Evolutionary conservation across 495 filamentous ascomycete species (phyloP), one percentile per base, ranked within the genome.

Genomic region (Podospora fimiseda): DNA sequence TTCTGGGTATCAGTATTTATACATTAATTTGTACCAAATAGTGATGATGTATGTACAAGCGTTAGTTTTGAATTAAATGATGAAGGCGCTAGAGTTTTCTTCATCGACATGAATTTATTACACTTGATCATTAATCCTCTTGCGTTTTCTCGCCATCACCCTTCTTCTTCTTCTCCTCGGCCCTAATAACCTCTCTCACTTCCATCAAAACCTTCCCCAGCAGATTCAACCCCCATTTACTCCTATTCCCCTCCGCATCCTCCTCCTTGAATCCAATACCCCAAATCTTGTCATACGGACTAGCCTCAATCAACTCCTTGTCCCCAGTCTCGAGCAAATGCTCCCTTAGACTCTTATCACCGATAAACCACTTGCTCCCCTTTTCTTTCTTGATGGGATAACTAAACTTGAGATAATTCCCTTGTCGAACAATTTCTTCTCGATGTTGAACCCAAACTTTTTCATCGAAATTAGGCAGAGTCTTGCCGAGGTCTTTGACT

Each of bases 141-240:
- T 33, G 6, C 5, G 27, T 5, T 11, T 33, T 33, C 27, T 11
- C 19, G 16, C 52, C 27, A 11, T 20, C 37, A 48, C 36, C 43
- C 9, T 30, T 53, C 41, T 61, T 52, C 59, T 62, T 54, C 55
- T 67, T 60, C 27, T 78, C 61, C 59, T 69, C 72, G 22, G 60
- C 59, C 56, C 75, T 67, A 22, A 82, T 72, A 57, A 68, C 55
- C 65, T 73, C 75, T 55, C 82, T 60, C 30, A 68, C 65, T 9
- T 55, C 59, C 67, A 71, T 68, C 48, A 70, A 51, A 42, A 59
- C 66, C 68, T 82, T 83, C 4, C 86, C 85, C 55, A 88, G 60
- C 53, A 87, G 61, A 68, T 88, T 89, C 67, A 77, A 50, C 41
- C 86, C 85, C 85, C 86, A 88, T 38, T 66, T 56, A 16, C 61